Percentiles rank a stretch among this genome's conserved stretches.
Evolutionary conservation across 2,329 filamentous ascomycete species (phyloP).

Genomic region (Neonectria hederae): DNA sequence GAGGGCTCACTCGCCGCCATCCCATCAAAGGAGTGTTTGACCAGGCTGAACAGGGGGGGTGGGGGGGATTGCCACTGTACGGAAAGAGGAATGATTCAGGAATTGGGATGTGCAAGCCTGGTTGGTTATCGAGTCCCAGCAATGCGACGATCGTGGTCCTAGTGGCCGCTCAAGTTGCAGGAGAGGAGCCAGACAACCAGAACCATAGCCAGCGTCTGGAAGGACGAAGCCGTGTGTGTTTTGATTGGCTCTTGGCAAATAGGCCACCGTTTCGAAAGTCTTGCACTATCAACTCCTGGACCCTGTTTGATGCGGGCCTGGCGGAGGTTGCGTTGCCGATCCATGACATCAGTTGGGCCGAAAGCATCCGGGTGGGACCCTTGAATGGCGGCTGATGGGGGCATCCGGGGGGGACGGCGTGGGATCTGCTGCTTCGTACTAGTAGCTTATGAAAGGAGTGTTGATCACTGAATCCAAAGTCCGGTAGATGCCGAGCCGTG

Average conservation of each 20-base stretch:
- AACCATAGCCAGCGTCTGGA: too few species aligned
- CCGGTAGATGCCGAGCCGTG: constrained; percentile 1
- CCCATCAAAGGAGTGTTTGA: background rate
- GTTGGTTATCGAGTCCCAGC: constrained; percentile 13
- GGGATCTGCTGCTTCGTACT: constrained; percentile 20
- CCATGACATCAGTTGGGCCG: constrained; percentile 47
- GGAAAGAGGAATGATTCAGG: constrained; percentile 34
- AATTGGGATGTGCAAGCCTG: constrained; percentile 36
- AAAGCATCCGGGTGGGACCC: constrained; percentile 24
- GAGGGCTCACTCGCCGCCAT: background rate
- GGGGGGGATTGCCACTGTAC: background rate
- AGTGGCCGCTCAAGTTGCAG: too few species aligned
- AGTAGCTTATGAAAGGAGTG: constrained; percentile 13
- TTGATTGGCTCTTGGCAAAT: constrained; percentile 30
- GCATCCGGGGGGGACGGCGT: constrained; percentile 25
- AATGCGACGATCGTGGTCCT: constrained; percentile 32
- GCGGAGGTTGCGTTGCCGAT: constrained; percentile 39
- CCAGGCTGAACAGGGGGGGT: too few species aligned
- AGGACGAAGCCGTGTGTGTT: constrained; percentile 2
- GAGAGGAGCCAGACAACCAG: too few species aligned
- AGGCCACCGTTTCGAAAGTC: constrained; percentile 36
- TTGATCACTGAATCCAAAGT: constrained; percentile 11
- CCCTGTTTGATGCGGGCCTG: constrained; percentile 21
- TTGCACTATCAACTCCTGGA: constrained; percentile 13
- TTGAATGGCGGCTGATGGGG: constrained; percentile 32